These are phyloP conservation scores for Boletellus deceptivus DNA, from an alignment of 1,284 basidiomycete species.

Conservation along the genomic window DNA sequence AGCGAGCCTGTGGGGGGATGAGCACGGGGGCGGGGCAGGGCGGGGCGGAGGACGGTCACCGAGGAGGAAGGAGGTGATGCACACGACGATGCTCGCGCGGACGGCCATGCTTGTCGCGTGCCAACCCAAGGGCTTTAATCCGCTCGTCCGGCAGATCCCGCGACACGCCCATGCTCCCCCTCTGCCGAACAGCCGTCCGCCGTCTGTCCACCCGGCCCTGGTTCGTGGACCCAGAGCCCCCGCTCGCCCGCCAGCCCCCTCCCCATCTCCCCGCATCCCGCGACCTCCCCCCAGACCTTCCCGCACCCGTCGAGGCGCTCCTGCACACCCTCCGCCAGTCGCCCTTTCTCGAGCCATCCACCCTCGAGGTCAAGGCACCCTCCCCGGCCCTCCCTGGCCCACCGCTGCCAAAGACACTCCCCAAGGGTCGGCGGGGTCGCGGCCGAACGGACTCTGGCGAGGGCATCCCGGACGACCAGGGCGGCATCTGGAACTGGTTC, in stretches of 20 bases:
- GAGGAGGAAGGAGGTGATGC: slow-evolving; percentile 76
- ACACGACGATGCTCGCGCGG: slow-evolving; percentile 68
- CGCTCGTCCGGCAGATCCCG: too few species aligned
- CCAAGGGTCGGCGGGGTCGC: slow-evolving; percentile 62
- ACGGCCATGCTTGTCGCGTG: slow-evolving; percentile 51
- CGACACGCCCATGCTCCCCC: too few species aligned
- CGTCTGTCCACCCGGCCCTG: slow-evolving; percentile 39
- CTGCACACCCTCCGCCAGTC: slow-evolving; percentile 53
- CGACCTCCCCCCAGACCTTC: slow-evolving; percentile 47
- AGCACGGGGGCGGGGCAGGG: not conserved
- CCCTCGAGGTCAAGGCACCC: slow-evolving; percentile 51
- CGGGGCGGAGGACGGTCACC: slow-evolving; percentile 41
- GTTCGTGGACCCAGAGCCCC: slow-evolving; percentile 51
- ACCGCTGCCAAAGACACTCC: slow-evolving; percentile 47
- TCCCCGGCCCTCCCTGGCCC: slow-evolving; percentile 49
- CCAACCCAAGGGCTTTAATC: not conserved
- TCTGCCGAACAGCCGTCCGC: not conserved
- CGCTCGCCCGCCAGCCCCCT: slow-evolving; percentile 19
- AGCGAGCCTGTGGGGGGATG: slow-evolving; percentile 53
- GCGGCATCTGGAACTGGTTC: slow-evolving; percentile 71
- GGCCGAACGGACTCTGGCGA: slow-evolving; percentile 67
- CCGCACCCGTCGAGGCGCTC: slow-evolving; percentile 46
- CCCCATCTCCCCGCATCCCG: slow-evolving; percentile 35
- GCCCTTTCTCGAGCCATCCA: slow-evolving; percentile 60
- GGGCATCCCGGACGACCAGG: slow-evolving; percentile 49